A percentile compares a stretch with the other conserved stretches of the same genome.
Conservation (phyloP, 352 stramenopile species). For the Halophytophthora batemanensis region DNA sequence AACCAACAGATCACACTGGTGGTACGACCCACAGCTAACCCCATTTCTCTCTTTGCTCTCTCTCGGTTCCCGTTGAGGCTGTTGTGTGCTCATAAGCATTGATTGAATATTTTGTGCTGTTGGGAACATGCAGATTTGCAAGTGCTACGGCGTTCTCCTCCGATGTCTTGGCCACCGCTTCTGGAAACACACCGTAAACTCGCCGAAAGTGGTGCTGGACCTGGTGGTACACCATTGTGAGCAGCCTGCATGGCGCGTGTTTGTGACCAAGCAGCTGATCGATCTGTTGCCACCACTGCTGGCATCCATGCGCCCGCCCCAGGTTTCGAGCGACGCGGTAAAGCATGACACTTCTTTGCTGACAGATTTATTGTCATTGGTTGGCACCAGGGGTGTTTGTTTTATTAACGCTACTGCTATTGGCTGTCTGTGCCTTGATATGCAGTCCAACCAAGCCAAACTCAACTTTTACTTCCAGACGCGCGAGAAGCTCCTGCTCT, state of each 20-base stretch:
- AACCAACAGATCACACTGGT: constrained; percentile 77
- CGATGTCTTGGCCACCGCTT: constrained; percentile 75
- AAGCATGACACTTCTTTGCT: neutral
- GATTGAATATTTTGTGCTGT: neutral
- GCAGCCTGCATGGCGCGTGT: constrained; percentile 59
- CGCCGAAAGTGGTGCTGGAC: constrained; percentile 58
- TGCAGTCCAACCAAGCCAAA: constrained; percentile 44
- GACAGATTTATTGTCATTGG: too few species aligned
- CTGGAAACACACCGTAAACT: constrained; percentile 81
- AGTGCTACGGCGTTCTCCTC: constrained; percentile 77
- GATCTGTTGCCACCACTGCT: constrained; percentile 69
- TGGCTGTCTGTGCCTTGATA: constrained; percentile 2
- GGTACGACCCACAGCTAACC: constrained; percentile 28
- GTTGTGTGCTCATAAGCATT: neutral
- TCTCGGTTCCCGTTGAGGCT: neutral
- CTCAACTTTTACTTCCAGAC: constrained; percentile 61
- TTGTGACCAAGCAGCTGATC: constrained; percentile 80
- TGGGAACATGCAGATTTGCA: constrained; percentile 52
- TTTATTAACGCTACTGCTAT: too few species aligned
- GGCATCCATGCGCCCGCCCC: constrained; percentile 60
- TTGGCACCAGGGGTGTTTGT: too few species aligned
- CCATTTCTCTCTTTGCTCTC: too few species aligned
- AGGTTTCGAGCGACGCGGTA: constrained; percentile 39
- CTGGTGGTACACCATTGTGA: constrained; percentile 72
- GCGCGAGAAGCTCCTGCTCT: constrained; percentile 45